Conservation (phyloP, 139 green algal genomes). For the Micractinium conductrix region DNA sequence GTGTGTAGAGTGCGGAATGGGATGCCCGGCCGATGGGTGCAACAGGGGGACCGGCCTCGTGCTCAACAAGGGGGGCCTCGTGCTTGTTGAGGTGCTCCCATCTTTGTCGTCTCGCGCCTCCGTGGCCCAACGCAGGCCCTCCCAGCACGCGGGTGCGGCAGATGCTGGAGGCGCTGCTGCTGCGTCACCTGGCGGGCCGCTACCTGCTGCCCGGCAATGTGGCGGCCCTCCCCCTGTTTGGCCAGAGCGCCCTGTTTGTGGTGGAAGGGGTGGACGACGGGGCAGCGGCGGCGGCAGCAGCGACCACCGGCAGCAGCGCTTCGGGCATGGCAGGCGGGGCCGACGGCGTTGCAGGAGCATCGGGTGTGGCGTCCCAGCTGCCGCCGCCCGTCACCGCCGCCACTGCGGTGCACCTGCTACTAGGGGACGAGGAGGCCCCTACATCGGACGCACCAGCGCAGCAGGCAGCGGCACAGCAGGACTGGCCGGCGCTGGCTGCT, state of each 20-base stretch:
- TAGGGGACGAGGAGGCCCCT: constrained; percentile 11
- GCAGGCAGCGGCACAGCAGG: neutral
- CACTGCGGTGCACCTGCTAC: constrained; percentile 2
- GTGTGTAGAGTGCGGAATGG: too few species aligned
- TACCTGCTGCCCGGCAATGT: constrained; percentile 60
- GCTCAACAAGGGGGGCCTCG: too few species aligned
- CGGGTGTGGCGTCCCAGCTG: neutral
- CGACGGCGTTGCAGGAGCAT: neutral
- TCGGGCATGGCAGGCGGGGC: too few species aligned
- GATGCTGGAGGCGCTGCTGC: constrained; percentile 36
- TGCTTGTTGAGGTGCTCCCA: too few species aligned
- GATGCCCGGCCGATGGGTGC: too few species aligned
- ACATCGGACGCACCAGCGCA: too few species aligned
- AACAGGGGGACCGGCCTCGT: too few species aligned
- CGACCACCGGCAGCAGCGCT: neutral
- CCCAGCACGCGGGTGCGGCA: neutral
- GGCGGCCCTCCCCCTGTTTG: constrained; percentile 59
- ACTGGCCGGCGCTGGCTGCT: constrained; percentile 5
- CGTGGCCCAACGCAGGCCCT: too few species aligned
- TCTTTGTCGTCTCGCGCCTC: too few species aligned
- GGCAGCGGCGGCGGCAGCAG: neutral
- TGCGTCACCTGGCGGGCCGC: constrained; percentile 47
- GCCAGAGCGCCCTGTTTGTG: constrained; percentile 27
- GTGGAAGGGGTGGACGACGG: neutral
- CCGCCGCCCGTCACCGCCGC: neutral